These are phyloP conservation scores for Soucietia sequanensis DNA, from an alignment of 805 yeast species.

Conservation along the genomic window DNA sequence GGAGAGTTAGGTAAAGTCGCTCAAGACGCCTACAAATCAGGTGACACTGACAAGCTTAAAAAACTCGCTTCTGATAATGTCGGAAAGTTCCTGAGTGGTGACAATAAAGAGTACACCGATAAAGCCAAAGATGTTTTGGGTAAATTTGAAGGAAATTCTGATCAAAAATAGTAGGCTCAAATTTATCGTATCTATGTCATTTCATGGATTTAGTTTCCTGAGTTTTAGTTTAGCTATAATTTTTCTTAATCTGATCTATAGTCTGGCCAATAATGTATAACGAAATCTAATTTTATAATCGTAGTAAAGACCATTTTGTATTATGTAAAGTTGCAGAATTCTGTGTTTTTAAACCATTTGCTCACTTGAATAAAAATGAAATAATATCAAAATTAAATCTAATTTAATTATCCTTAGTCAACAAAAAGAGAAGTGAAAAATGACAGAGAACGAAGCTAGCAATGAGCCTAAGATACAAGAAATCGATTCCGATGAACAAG, in stretches of 20 bases:
- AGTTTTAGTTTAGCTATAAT: too few relatives aligned
- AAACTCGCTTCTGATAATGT: constrained; percentile 1
- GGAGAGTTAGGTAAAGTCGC: constrained; percentile 14
- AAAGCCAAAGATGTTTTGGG: constrained; percentile 9
- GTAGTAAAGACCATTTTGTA: too few relatives aligned
- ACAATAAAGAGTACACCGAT: constrained; percentile 5
- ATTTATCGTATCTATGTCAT: too few relatives aligned
- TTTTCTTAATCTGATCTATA: too few relatives aligned
- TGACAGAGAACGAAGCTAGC: neutral
- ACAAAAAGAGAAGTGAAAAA: neutral
- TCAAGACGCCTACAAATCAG: constrained; percentile 8
- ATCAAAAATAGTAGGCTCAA: neutral
- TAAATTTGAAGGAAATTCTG: constrained; percentile 8
- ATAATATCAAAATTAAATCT: too few relatives aligned
- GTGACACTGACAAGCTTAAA: neutral
- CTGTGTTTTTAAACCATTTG: too few relatives aligned
- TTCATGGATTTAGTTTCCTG: too few relatives aligned
- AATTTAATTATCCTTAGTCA: too few relatives aligned
- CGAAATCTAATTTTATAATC: too few relatives aligned
- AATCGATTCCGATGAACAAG: neutral
- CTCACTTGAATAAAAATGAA: too few relatives aligned
- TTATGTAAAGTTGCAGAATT: too few relatives aligned
- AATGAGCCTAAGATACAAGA: constrained; percentile 2
- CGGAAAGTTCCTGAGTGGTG: constrained; percentile 7
- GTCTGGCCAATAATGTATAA: too few relatives aligned